Base-by-base conservation (phyloP, 1,139 yeast species). In the Pneumocystis sp. region DNA sequence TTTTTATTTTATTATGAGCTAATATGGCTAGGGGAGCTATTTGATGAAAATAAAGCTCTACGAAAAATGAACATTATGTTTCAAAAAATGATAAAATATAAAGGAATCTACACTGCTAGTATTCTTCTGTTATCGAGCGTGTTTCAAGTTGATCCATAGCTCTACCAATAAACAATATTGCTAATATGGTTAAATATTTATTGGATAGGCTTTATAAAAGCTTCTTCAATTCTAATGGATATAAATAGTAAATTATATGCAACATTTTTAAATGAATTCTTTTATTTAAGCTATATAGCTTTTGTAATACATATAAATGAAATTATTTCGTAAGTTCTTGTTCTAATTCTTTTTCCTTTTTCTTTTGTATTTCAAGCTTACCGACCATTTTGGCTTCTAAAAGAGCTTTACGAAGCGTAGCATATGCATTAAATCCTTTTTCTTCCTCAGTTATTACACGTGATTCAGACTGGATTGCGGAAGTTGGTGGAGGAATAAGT, bases 301-400 rank as follows among this genome's bases (percentile, higher is more conserved):
- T 5, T 31, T 31, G 34, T 31, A 31, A 31, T 5, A 31, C 19
- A 40, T 50, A 25, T 12, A 50, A 15, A 50, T 12, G 12, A 21
- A 37, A 4, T 7, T 37, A 37, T 12, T 37, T 37, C 8, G 3
- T 37, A 37, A 37, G 15, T 12, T 45, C 8, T 21, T 25, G 19
- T 50, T 67, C 67, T 67, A 29, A 57, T 21, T 31, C 7, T 12
- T 6, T 10, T 31, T 12, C 3, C 15, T 59, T 65, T 66, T 65
- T 68, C 76, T 95, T 95, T 83, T 96, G 88, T 95, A 91, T 91
- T 79, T 86, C 97, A 83, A 96, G 89, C 82, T 85, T 82, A 84
- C 98, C 98, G 80, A 81, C 83, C 88, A 83, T 87, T 81, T 83
- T 89, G 86, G 93, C 89, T 76, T 88, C 89, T 74, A 93, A 85